Evolutionary conservation across 345 rosid genomes (phyloP).

Genomic region (Eucalyptus fibrosa): DNA sequence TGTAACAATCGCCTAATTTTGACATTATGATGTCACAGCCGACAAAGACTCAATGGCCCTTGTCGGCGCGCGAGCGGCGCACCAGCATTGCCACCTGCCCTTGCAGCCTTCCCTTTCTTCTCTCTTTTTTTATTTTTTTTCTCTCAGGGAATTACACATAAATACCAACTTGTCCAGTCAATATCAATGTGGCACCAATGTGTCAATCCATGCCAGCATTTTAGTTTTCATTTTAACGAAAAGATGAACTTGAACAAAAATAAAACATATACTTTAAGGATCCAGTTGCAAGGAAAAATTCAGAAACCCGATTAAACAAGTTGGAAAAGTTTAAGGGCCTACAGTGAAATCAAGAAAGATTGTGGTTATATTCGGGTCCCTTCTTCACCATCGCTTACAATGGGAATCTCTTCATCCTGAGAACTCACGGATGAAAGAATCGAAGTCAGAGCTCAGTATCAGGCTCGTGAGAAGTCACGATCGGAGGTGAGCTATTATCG

Average conservation of each 20-base stretch:
- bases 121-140: too few species aligned
- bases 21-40: background rate
- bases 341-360: background rate
- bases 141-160: background rate
- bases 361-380: background rate
- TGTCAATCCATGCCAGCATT: background rate
- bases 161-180: background rate
- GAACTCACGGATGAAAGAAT: background rate
- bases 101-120: background rate
- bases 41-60: background rate
- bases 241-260: background rate
- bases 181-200: background rate
- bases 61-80: accelerated
- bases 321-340: background rate
- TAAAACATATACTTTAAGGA: background rate
- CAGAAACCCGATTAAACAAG: background rate
- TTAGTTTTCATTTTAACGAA: too few species aligned
- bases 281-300: too few species aligned
- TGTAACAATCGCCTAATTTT: background rate
- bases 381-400: background rate
- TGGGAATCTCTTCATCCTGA: background rate
- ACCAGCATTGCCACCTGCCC: background rate
- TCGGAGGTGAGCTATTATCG: background rate
- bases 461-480: background rate
- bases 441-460: background rate